phyloP scores from a whole-genome alignment of 352 stramenopile species.

The Pythium aristosporum region DNA sequence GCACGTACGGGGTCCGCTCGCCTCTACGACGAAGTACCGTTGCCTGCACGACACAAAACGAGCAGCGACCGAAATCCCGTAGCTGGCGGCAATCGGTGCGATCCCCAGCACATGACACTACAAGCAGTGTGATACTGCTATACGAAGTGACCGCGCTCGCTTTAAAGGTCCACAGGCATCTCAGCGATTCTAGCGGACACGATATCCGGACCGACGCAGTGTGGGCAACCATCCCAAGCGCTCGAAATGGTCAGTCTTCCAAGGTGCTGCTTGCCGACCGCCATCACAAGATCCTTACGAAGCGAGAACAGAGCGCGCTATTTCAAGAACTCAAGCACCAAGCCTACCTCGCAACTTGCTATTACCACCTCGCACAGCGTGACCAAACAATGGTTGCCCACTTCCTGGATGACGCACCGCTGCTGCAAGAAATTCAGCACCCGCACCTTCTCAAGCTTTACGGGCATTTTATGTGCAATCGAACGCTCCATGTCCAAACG shows the following conservation, averaged over 20 bases:
- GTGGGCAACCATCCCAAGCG: constrained; percentile 23
- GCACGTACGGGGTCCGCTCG: background rate
- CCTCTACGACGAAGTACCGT: constrained; percentile 1
- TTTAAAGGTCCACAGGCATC: constrained; percentile 2
- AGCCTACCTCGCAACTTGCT: constrained; percentile 11
- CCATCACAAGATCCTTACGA: constrained; percentile 16
- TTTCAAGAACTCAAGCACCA: constrained; percentile 24
- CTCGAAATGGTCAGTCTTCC: constrained; percentile 6
- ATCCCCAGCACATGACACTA: background rate
- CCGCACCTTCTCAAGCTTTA: constrained; percentile 21
- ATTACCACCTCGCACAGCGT: background rate
- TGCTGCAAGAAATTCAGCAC: constrained; percentile 24
- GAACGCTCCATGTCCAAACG: constrained; percentile 19
- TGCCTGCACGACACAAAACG: background rate
- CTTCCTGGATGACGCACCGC: background rate
- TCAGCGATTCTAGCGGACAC: background rate
- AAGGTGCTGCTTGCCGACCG: constrained; percentile 23
- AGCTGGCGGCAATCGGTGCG: background rate
- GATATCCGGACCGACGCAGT: constrained; percentile 20
- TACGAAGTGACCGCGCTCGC: constrained; percentile 23
- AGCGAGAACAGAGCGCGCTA: constrained; percentile 12
- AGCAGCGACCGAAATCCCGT: background rate
- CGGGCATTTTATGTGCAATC: constrained; percentile 22
- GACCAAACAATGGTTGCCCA: background rate
- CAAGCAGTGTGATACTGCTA: constrained; percentile 1